Percentiles rank a stretch among this genome's conserved stretches.
Evolutionary conservation across 2,329 filamentous ascomycete species (phyloP).

Genomic region (Penicillium psychrosexuale): DNA sequence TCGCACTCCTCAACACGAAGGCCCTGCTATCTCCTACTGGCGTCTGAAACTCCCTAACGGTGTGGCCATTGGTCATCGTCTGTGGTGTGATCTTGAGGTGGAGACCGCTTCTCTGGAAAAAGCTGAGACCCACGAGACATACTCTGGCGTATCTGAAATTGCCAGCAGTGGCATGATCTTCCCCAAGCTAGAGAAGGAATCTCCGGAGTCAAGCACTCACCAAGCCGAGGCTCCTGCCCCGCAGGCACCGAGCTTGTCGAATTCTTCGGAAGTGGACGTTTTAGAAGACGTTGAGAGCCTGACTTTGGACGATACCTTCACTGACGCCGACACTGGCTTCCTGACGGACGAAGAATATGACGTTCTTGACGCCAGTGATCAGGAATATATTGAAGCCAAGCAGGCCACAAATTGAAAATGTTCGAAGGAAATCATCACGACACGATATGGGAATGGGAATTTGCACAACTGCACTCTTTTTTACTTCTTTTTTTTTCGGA

Average conservation of each 20-base stretch:
- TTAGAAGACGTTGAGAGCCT: constrained; percentile 58
- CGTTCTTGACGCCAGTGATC: constrained; percentile 89
- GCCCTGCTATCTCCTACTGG: constrained; percentile 93
- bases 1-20: constrained; percentile 72
- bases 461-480: constrained; percentile 13
- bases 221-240: constrained; percentile 44
- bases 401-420: constrained; percentile 20
- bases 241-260: constrained; percentile 38
- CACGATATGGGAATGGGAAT: constrained; percentile 19
- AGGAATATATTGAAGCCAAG: constrained; percentile 64
- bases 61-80: constrained; percentile 80
- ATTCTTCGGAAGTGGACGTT: constrained; percentile 50
- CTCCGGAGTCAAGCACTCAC: constrained; percentile 75
- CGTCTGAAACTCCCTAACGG: constrained; percentile 80
- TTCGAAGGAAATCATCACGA: constrained; percentile 3
- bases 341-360: constrained; percentile 98
- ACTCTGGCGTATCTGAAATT: constrained; percentile 35
- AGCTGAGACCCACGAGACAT: constrained; percentile 12
- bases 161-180: constrained; percentile 81
- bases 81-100: constrained; percentile 92
- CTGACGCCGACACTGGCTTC: constrained; percentile 67
- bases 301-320: constrained; percentile 47
- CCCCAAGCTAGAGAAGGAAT: constrained; percentile 93
- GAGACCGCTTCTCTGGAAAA: constrained; percentile 19
- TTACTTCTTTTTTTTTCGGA: constrained; percentile 10